Evolutionary conservation across 1,139 yeast genomes (phyloP), one percentile per base, ranked within the genome.

Genomic region (Wickerhamomyces sp.): DNA sequence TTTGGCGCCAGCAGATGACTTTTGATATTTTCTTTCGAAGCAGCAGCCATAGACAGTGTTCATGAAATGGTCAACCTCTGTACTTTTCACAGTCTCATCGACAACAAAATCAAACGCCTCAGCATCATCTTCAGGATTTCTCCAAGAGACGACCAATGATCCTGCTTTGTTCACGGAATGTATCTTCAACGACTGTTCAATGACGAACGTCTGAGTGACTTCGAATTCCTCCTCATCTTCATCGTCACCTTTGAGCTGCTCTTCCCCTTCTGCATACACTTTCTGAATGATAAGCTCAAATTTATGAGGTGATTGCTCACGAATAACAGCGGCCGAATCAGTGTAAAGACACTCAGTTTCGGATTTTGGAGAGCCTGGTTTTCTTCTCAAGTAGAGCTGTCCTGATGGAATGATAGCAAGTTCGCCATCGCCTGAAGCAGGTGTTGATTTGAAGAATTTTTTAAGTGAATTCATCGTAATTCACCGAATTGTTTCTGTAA

Each of bases 61-160:
- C 62, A 84, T 74, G 55, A 91, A 91, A 30, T 68, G 66, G 21
- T 80, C 81, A 33, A 86, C 69, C 18, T 78, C 79, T 25, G 62
- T 64, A 4, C 62, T 51, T 21, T 79, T 68, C 8, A 81, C 74
- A n/a, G 70, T 69, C 31, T 72, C 72, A 42, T 79, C 87, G 37
- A 88, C 74, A 16, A 83, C 69, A 59, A 87, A 89, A 58, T 87
- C 95, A 58, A 83, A 88, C 41, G 70, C 64, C 54, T 89, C 97
- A 13, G 89, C 96, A n/a, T 69, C 66, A 48, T 87, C 96, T 33
- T 81, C 81, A 34, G 79, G 55, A 48, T 91, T 96, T 18, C 65
- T 66, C 98, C 98, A 91, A 1, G 79, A 68, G 29, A 91, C 71
- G 2, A 81, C 77, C 28, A 67, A 57, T 6, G 66, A 59, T 7